phyloP scores from a whole-genome alignment of 768 basidiomycete species.

The Mycena maculata region DNA sequence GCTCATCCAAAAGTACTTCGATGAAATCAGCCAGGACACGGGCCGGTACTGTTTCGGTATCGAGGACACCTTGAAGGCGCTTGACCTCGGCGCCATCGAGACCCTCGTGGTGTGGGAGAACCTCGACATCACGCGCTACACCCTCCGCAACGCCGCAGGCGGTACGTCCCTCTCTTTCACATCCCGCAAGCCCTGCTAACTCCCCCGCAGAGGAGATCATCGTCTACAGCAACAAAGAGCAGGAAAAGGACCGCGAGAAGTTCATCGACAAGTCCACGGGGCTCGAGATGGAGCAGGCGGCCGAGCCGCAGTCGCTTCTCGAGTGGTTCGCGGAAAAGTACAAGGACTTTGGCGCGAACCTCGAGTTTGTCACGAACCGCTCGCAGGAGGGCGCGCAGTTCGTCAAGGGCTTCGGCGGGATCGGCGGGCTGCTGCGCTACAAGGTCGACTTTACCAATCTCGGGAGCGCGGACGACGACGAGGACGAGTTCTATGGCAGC shows the following conservation, averaged over 20 bases:
- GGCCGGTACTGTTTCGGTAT: conserved; percentile 98
- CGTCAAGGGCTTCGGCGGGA: conserved; percentile 98
- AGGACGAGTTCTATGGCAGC: conserved; percentile 87
- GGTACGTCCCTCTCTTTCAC: conserved; percentile 58
- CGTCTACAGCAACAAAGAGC: conserved; percentile 81
- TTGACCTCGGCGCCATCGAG: conserved; percentile 97
- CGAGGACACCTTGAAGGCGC: conserved; percentile 94
- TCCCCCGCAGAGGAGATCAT: conserved; percentile 78
- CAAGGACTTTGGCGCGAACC: conserved; percentile 95
- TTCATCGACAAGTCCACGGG: conserved; percentile 96
- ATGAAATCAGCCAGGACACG: conserved; percentile 98
- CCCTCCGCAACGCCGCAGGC: conserved; percentile 91
- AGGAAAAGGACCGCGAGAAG: conserved; percentile 93
- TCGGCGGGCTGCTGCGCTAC: conserved; percentile 95
- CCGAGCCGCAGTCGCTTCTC: conserved; percentile 87
- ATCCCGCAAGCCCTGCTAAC: not conserved
- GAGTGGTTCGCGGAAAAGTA: conserved; percentile 99
- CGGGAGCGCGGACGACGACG: conserved; percentile 78
- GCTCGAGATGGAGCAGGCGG: conserved; percentile 91
- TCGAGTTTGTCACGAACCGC: conserved; percentile 96
- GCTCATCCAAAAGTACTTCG: conserved; percentile 98
- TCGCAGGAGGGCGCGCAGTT: conserved; percentile 98
- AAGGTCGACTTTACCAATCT: conserved; percentile 96
- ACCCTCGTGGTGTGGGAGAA: conserved; percentile 99
- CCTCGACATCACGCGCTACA: conserved; percentile 88